Percentiles rank a stretch among this genome's conserved stretches.
These are phyloP conservation scores for Nigrospora oryzae DNA, from an alignment of 2,329 filamentous ascomycete genomes.

Conservation along the genomic window DNA sequence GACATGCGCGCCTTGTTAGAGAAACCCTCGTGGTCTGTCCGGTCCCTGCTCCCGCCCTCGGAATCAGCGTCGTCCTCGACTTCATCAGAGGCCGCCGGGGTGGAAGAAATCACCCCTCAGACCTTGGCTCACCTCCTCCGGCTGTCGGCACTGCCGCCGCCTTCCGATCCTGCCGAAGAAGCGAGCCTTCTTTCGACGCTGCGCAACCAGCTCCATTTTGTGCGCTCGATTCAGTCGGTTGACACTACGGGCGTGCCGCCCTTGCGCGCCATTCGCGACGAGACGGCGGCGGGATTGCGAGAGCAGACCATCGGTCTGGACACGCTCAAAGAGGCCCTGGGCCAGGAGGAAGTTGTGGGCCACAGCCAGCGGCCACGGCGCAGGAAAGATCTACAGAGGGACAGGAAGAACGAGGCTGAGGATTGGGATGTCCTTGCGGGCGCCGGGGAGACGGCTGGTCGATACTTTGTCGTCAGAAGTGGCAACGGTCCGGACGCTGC, in stretches of 20 bases:
- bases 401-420: slow-evolving; percentile 18
- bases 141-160: slow-evolving; percentile 77
- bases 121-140: slow-evolving; percentile 79
- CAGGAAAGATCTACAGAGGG: slow-evolving; percentile 3
- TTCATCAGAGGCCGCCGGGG: slow-evolving; percentile 4
- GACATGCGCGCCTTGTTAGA: slow-evolving; percentile 43
- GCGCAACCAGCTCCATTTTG: slow-evolving; percentile 78
- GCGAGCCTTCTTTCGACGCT: slow-evolving; percentile 64
- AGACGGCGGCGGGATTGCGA: slow-evolving; percentile 47
- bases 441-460: slow-evolving; percentile 58
- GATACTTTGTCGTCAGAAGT: slow-evolving; percentile 71
- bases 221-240: slow-evolving; percentile 75
- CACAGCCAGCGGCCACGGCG: slow-evolving; percentile 28
- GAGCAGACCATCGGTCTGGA: slow-evolving; percentile 53
- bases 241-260: slow-evolving; percentile 67
- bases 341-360: slow-evolving; percentile 53
- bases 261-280: slow-evolving; percentile 72
- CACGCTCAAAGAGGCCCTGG: slow-evolving; percentile 46
- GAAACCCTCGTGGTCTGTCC: slow-evolving; percentile 75
- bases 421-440: slow-evolving; percentile 63
- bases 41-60: slow-evolving; percentile 54
- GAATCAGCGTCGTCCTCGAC: slow-evolving; percentile 16
- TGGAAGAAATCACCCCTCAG: slow-evolving; percentile 47
- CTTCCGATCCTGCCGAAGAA: slow-evolving; percentile 55
- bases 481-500: slow-evolving; percentile 22